Evolutionary conservation across 805 yeast species (phyloP).

Genomic region (Candida palmyrensis): DNA sequence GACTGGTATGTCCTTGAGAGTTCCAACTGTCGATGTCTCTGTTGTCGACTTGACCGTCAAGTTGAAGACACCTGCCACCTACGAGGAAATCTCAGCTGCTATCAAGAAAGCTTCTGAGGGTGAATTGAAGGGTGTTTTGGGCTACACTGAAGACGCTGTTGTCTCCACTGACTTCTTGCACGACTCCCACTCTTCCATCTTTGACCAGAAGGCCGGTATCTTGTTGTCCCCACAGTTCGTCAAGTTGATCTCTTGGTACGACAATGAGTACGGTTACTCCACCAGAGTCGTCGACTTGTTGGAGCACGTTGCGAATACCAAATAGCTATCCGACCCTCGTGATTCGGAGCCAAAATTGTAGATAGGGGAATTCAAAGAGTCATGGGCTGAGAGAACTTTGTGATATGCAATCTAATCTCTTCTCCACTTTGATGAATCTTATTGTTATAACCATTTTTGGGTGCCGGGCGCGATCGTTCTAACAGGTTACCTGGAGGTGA

Average conservation of each 20-base stretch:
- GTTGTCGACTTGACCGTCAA: conserved; percentile 90
- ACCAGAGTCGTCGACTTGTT: conserved; percentile 92
- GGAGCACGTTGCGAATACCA: conserved; percentile 65
- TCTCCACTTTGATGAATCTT: neutral
- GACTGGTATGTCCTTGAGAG: conserved; percentile 92
- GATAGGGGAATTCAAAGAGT: no score
- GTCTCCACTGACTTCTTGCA: conserved; percentile 87
- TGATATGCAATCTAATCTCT: neutral
- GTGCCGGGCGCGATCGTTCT: neutral
- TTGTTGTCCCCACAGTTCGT: conserved; percentile 81
- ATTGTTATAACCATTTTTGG: neutral
- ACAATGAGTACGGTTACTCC: conserved; percentile 94
- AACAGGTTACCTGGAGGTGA: no score
- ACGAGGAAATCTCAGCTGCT: conserved; percentile 77
- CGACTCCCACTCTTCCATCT: conserved; percentile 81
- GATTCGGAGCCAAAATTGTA: conserved; percentile 5
- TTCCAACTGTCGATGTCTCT: conserved; percentile 90
- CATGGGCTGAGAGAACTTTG: no score
- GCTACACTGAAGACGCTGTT: conserved; percentile 90
- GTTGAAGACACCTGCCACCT: conserved; percentile 68
- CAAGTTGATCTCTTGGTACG: conserved; percentile 92
- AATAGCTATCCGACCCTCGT: conserved; percentile 14
- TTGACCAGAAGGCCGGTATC: conserved; percentile 90
- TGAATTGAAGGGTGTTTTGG: conserved; percentile 73
- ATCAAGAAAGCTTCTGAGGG: conserved; percentile 75